Evolutionary conservation across 495 filamentous ascomycete species (phyloP), one percentile per base, ranked within the genome.

Genomic region (Lineolata rhizophorae): DNA sequence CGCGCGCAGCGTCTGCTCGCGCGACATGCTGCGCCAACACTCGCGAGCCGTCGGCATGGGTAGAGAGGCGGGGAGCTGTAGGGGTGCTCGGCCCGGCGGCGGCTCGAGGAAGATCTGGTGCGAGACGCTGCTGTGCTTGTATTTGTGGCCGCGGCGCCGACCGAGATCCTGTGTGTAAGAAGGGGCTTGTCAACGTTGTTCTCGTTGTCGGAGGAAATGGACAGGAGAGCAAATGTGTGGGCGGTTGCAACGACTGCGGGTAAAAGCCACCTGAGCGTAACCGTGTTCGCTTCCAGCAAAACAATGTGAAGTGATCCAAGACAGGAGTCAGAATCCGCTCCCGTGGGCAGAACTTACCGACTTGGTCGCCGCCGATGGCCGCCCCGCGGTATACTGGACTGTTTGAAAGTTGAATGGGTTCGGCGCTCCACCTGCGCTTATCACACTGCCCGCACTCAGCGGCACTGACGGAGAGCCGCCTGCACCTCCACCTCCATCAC

Each of bases 41-140:
- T 97, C 87, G 37, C 65, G 73, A 29, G 82, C 55, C 4, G 84
- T 95, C 3, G 87, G 87, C n/a, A 93, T 72, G 9, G 85, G 87
- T 0, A 97, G 65, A 11, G 83, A 85, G 31, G 85, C 79, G n/a
- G 87, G 87, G 0, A 97, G 64, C 9, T 77, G 74, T 16, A 94
- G 66, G 0, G 87, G 87, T 2, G 84, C 76, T 21, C 83, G 14
- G 22, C 12, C 65, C 2, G 75, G 76, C 2, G 80, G 71, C n/a
- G 87, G 87, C 48, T 93, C 81, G 43, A 90, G 76, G 58, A 97
- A 91, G 48, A 97, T 84, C 50, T 91, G 81, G 49, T 94, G 85
- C 14, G 80, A 91, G 31, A 97, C 80, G 45, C 78, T 87, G 48
- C 77, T 85, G 58, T 95, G 87, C 41, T 93, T 92, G 64, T 95